Base-by-base conservation (phyloP, 805 yeast species). In the Sugiyamaella valdiviana region DNA sequence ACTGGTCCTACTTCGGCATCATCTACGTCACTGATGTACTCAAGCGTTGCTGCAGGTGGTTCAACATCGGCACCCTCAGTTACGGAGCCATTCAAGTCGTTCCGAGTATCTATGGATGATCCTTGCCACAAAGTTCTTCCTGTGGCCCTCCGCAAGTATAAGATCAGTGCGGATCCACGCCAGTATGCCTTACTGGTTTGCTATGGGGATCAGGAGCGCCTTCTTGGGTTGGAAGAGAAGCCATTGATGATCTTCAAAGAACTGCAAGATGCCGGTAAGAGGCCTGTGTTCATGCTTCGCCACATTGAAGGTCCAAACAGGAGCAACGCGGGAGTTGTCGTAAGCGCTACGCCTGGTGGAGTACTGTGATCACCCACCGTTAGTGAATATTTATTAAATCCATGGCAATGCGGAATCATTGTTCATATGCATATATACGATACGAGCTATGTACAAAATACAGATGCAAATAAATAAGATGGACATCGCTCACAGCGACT, bases 221-320 rank as follows among this genome's bases (percentile, higher is more conserved):
- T 89, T 7, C 66, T 93, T 42, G 86, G 84, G 36, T 71, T 85
- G 53, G 86, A 87, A 22, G 99, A 91, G 61, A 85, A 80, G 63
- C 99, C 99, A 0, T 95, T 91, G 6, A 71, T 77, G 35, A 81
- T 89, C 7, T 87, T 88, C 63, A 85, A 87, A 63, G 95, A 85
- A 59, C 71, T 91, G 21, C 88, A 81, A 61, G 95, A 85, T 52
- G 76, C 80, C 50, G 96, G 96, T 1, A 75, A 83, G 55, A 86
- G 84, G 61, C 97, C 98, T 0, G 85, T 93, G 1, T 88, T 90
- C 51, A 90, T 90, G 96, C 73, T 90, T 39, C 71, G 98, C 57
- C 93, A 87, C 57, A 75, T 83, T 44, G 83, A 67, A 46, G 39
- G 43, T 36, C 17, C 36, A 46, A 40, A 53, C 44, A 17, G 32